phyloP scores from a whole-genome alignment of 1,284 basidiomycete species.

The Ustilago bromivora region DNA sequence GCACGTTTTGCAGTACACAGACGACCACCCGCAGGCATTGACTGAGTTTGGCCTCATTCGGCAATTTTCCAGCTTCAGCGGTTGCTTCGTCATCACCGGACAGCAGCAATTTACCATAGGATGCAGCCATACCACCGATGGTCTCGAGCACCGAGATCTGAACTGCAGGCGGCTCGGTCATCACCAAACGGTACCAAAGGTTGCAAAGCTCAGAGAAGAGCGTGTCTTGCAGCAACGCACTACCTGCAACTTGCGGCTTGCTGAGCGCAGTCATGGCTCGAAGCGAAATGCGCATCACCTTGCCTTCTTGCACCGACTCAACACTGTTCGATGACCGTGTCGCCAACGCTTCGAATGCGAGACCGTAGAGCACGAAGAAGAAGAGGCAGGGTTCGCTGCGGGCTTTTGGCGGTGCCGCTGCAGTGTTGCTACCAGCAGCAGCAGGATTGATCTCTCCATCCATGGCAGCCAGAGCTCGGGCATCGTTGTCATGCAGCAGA shows the following conservation, averaged over 20 bases:
- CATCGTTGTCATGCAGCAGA: conserved; percentile 80
- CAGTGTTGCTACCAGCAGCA: conserved; percentile 17
- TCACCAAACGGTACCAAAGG: conserved; percentile 87
- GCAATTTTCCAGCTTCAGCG: conserved; percentile 68
- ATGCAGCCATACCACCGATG: conserved; percentile 76
- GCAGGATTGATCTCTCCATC: conserved; percentile 74
- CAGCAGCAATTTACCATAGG: conserved; percentile 71
- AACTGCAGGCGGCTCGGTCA: conserved; percentile 82
- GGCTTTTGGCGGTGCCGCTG: conserved; percentile 6
- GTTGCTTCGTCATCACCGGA: conserved; percentile 47
- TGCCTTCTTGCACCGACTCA: conserved; percentile 70
- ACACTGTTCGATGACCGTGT: conserved; percentile 74
- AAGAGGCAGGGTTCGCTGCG: conserved; percentile 78
- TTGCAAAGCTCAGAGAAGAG: conserved; percentile 91
- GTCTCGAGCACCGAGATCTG: conserved; percentile 83
- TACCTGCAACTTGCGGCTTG: conserved; percentile 82
- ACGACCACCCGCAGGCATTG: conserved; percentile 86
- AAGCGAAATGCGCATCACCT: conserved; percentile 74
- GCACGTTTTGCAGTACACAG: conserved; percentile 80
- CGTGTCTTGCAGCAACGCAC: conserved; percentile 79
- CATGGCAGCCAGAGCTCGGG: conserved; percentile 81
- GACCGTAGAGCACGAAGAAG: conserved; percentile 90
- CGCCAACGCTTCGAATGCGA: conserved; percentile 89
- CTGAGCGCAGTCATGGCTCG: conserved; percentile 84
- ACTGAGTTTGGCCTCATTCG: conserved; percentile 71